Percentiles rank a stretch among this genome's conserved stretches.
phyloP scores from a whole-genome alignment of 2,329 filamentous ascomycete genomes.

The Laburnicola sp. region DNA sequence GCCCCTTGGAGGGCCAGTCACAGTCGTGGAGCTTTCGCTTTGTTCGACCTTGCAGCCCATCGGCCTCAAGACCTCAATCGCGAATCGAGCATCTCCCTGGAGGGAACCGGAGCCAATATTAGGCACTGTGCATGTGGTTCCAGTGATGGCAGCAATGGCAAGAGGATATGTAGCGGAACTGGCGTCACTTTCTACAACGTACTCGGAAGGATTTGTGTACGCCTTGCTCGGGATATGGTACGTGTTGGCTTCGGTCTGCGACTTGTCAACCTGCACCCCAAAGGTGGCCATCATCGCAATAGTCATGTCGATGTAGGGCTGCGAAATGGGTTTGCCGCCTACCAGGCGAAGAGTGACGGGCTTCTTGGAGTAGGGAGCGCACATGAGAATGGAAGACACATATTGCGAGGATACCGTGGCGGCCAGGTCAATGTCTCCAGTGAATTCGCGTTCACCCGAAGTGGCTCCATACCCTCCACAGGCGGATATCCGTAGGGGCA shows the following conservation, averaged over 20 bases:
- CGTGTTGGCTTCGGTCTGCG: constrained; percentile 78
- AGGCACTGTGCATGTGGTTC: constrained; percentile 91
- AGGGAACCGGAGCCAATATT: constrained; percentile 93
- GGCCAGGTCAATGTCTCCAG: constrained; percentile 86
- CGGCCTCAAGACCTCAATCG: constrained; percentile 81
- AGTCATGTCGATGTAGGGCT: constrained; percentile 98
- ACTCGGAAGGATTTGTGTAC: constrained; percentile 83
- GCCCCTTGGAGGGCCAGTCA: constrained; percentile 81
- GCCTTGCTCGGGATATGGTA: constrained; percentile 87
- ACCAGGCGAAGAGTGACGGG: constrained; percentile 87
- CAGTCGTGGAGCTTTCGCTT: constrained; percentile 82
- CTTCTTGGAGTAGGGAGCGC: constrained; percentile 92
- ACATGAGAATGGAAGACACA: constrained; percentile 95
- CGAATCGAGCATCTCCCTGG: constrained; percentile 93
- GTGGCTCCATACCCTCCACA: constrained; percentile 63
- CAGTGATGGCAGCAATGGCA: constrained; percentile 91
- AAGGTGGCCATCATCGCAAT: constrained; percentile 96
- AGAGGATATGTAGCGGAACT: constrained; percentile 97
- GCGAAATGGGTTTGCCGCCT: constrained; percentile 96
- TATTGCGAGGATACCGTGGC: constrained; percentile 99
- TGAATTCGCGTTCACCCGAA: constrained; percentile 60
- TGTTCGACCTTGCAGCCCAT: constrained; percentile 95
- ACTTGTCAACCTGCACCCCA: constrained; percentile 77
- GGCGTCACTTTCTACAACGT: constrained; percentile 93
- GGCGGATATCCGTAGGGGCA: constrained; percentile 81